A percentile compares a stretch with the other conserved stretches of the same genome.
phyloP scores from a whole-genome alignment of 257 asterid genomes.

The Nicotiana tomentosiformis region DNA sequence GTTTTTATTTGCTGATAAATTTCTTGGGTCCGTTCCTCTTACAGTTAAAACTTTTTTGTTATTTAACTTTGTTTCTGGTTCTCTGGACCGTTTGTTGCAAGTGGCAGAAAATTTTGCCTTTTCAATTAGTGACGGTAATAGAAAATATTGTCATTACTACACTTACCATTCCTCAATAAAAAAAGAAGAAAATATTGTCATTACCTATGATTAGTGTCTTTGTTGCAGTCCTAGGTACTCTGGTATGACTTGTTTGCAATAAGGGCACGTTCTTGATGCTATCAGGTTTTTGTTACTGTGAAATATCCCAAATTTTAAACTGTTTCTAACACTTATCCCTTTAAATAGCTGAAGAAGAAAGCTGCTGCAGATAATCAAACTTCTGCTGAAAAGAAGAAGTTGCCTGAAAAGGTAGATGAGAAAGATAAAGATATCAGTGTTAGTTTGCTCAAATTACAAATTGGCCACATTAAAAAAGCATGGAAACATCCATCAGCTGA shows the following conservation, averaged over 20 bases:
- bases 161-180: too few species aligned
- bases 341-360: constrained; percentile 37
- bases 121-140: background rate
- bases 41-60: background rate
- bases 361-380: constrained; percentile 42
- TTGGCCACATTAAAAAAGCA: constrained; percentile 79
- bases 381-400: constrained; percentile 54
- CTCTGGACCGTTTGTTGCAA: background rate
- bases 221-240: background rate
- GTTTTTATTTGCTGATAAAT: background rate
- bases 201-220: background rate
- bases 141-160: background rate
- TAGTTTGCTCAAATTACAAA: constrained; percentile 83
- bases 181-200: background rate
- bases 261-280: background rate
- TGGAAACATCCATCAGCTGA: constrained; percentile 97
- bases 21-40: background rate
- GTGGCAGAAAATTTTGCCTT: background rate
- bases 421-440: constrained; percentile 66
- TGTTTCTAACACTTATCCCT: constrained; percentile 6
- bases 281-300: background rate
- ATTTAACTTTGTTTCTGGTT: background rate
- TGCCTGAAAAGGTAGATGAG: constrained; percentile 44
- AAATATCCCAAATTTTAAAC: background rate
- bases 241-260: background rate